A percentile compares a stretch with the other conserved stretches of the same genome.
Evolutionary conservation across 2,329 filamentous ascomycete genomes (phyloP).

Genomic region (Apiospora hydei): DNA sequence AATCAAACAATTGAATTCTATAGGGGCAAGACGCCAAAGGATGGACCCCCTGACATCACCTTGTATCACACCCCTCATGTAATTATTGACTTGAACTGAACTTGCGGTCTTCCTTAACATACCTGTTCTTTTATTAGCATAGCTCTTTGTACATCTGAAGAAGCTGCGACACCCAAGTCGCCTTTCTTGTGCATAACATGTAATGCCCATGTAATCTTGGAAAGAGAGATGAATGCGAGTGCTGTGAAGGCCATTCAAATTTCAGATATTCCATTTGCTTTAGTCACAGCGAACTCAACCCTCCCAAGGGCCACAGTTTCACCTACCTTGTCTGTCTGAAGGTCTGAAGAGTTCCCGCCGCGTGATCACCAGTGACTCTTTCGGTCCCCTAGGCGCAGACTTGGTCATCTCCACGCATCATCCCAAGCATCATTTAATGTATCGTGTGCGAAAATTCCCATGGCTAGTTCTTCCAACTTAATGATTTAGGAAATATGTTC

Average conservation of each 20-base stretch:
- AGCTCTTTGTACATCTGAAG: too few relatives aligned
- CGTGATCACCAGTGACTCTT: background rate
- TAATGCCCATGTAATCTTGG: too few relatives aligned
- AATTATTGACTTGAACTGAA: too few relatives aligned
- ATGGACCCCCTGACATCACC: too few relatives aligned
- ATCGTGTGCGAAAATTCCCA: background rate
- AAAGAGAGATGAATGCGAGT: too few relatives aligned
- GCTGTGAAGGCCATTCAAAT: too few relatives aligned
- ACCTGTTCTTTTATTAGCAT: too few relatives aligned
- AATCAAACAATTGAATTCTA: background rate
- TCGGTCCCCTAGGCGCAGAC: background rate
- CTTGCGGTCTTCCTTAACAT: too few relatives aligned
- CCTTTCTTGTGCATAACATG: too few relatives aligned
- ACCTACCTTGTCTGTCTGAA: background rate
- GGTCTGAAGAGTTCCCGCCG: background rate
- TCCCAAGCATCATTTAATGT: background rate
- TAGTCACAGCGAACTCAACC: background rate
- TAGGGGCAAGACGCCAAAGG: background rate
- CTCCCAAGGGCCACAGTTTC: background rate
- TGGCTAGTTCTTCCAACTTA: too few relatives aligned
- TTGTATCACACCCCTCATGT: too few relatives aligned
- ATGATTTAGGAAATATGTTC: background rate
- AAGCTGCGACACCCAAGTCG: too few relatives aligned
- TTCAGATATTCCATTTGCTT: background rate
- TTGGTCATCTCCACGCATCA: background rate